Base-by-base conservation (phyloP, 2,329 filamentous ascomycete species). In the Ophiostoma australiae region DNA sequence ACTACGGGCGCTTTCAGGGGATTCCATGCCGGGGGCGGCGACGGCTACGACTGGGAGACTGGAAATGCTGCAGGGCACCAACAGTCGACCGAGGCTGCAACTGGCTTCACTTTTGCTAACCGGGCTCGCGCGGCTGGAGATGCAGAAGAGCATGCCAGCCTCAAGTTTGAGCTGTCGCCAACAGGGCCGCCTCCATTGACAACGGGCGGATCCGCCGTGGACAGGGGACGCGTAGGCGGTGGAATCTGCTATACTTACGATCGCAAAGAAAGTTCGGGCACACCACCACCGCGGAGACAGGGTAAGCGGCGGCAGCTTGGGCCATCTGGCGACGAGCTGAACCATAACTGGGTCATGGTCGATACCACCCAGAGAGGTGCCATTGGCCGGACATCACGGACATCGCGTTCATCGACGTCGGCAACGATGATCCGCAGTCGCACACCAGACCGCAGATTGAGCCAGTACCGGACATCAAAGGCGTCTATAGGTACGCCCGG, bases 1-100 rank as follows among this genome's bases (percentile, higher is more conserved):
- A 91, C 84, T 78, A 81, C 82, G 0, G 87, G 85, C 10, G 87
- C 91, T 0, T 96, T 97, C 77, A 86, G 86, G 70, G 94, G 94
- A 0, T 97, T 97, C 78, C 89, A 94, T 73, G 93, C 94, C 15
- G 94, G 94, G 8, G 92, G 91, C 3, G 94, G 94, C 10, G 84
- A 83, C 72, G 89, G 88, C 35, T 97, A 94, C 76, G 82, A 73
- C 69, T 77, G 77, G 73, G 77, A 79, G 20, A 74, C 71, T 17
- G 77, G 74, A 68, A 79, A 76, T 27, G 78, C 80, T 11, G 5
- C 44, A 7, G 48, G n/a, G 35, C 33, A 15, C 10, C 13, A 35
- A 7, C 39, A 37, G 5, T 58, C 15, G 27, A 17, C 58, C 15
- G 58, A 63, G 10, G 27, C 27, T 33, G 6, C 27, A n/a, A 63